Conservation (phyloP, 257 asterid species). For the Solanum neorickii region DNA sequence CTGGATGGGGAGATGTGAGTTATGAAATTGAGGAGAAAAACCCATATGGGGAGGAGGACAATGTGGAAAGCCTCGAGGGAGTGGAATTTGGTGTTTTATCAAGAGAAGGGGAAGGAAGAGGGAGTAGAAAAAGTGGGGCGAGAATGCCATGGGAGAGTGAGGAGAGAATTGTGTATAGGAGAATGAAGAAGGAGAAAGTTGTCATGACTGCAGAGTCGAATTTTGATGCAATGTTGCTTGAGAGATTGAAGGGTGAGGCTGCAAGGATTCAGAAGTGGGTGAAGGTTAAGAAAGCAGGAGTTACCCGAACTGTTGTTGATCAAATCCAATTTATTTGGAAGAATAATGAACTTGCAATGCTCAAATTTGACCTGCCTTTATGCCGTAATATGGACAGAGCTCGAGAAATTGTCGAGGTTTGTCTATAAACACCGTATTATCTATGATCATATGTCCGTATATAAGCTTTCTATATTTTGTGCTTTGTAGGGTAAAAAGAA, state of each 20-base stretch:
- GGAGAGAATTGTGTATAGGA: constrained; percentile 30
- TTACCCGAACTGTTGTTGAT: constrained; percentile 63
- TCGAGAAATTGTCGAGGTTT: constrained; percentile 73
- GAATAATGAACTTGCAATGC: constrained; percentile 72
- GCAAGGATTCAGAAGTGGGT: constrained; percentile 60
- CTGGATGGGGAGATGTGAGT: constrained; percentile 31
- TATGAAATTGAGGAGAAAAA: constrained; percentile 6
- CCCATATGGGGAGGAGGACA: constrained; percentile 1
- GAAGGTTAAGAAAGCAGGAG: constrained; percentile 90
- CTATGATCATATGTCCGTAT: not conserved
- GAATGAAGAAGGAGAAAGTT: constrained; percentile 33
- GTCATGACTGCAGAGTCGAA: constrained; percentile 37
- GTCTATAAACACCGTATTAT: not conserved
- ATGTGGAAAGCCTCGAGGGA: constrained; percentile 12
- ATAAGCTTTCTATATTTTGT: not conserved
- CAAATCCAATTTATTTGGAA: constrained; percentile 57
- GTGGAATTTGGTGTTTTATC: constrained; percentile 21
- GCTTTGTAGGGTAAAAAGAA: not conserved
- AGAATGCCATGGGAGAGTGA: constrained; percentile 72
- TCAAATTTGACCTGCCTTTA: constrained; percentile 79
- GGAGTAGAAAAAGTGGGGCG: constrained; percentile 16
- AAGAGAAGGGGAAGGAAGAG: constrained; percentile 17
- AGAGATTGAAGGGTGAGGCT: constrained; percentile 65
- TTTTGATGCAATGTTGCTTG: constrained; percentile 54
- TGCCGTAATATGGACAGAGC: constrained; percentile 77